Conservation (phyloP, 2,329 filamentous ascomycete genomes). For the Talaromyces amestolkiae region DNA sequence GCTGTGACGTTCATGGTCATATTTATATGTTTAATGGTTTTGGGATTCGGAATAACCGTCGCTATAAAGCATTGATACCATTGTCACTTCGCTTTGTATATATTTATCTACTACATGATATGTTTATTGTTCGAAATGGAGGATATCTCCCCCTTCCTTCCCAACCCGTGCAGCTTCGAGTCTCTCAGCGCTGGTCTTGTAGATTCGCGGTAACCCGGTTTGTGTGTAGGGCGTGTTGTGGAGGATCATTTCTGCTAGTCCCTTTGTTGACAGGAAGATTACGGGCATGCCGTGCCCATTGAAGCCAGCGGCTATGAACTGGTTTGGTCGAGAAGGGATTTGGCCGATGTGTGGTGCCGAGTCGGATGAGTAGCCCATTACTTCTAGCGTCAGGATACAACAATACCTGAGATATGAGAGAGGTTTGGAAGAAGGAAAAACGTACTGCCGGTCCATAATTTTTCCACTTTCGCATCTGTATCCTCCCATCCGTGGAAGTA, state of each 20-base stretch:
- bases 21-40: constrained; percentile 11
- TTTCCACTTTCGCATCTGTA: constrained; percentile 32
- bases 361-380: constrained; percentile 55
- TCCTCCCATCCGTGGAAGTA: constrained; percentile 40
- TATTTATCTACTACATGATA: background rate
- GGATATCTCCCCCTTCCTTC: constrained; percentile 19
- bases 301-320: constrained; percentile 62
- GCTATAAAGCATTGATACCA: background rate
- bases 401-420: too few relatives aligned
- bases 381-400: constrained; percentile 23
- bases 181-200: constrained; percentile 31
- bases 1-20: constrained; percentile 12
- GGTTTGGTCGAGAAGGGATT: constrained; percentile 43
- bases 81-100: background rate
- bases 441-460: constrained; percentile 39
- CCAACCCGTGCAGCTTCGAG: constrained; percentile 18
- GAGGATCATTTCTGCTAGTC: constrained; percentile 57
- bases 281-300: constrained; percentile 69
- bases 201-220: constrained; percentile 34
- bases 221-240: constrained; percentile 29
- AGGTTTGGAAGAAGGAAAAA: background rate
- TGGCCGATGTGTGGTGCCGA: constrained; percentile 55
- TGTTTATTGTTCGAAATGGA: background rate
- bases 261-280: constrained; percentile 60
- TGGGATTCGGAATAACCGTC: constrained; percentile 12